phyloP scores from a whole-genome alignment of 371 early-diverging fungal species.

The Saksenaea oblongispora region DNA sequence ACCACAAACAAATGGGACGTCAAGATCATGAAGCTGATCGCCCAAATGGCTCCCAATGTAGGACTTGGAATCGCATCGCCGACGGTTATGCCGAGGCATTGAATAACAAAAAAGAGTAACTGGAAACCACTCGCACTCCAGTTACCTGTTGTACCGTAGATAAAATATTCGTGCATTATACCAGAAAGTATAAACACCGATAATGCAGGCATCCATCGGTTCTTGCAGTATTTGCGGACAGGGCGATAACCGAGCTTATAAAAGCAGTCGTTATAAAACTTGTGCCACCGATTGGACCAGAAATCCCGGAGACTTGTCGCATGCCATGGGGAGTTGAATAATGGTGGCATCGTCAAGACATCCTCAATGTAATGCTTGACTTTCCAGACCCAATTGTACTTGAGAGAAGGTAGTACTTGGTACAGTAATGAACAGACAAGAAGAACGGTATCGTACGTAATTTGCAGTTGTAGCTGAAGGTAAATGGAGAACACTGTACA shows the following conservation, averaged over 20 bases:
- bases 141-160: slow-evolving; percentile 31
- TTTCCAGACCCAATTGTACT: slow-evolving; percentile 14
- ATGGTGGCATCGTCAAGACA: slow-evolving; percentile 30
- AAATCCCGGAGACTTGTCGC: slow-evolving; percentile 38
- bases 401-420: slow-evolving; percentile 21
- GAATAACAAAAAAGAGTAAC: slow-evolving; percentile 32
- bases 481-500: slow-evolving; percentile 35
- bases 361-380: slow-evolving; percentile 35
- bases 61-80: slow-evolving; percentile 28
- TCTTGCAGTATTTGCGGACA: slow-evolving; percentile 20
- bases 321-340: slow-evolving; percentile 38
- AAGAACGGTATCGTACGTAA: slow-evolving; percentile 29
- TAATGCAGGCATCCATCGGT: slow-evolving; percentile 23
- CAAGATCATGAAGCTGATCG: slow-evolving; percentile 28
- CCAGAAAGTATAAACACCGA: slow-evolving; percentile 44
- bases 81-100: slow-evolving; percentile 25
- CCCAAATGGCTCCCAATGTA: slow-evolving; percentile 23
- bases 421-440: slow-evolving; percentile 16
- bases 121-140: slow-evolving; percentile 34
- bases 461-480: slow-evolving; percentile 35
- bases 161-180: slow-evolving; percentile 44
- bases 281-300: slow-evolving; percentile 45
- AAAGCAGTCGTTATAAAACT: slow-evolving; percentile 41
- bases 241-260: slow-evolving; percentile 37
- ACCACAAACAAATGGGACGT: slow-evolving; percentile 22